Base-by-base conservation (phyloP, 495 filamentous ascomycete species). In the Neurospora sp. region DNA sequence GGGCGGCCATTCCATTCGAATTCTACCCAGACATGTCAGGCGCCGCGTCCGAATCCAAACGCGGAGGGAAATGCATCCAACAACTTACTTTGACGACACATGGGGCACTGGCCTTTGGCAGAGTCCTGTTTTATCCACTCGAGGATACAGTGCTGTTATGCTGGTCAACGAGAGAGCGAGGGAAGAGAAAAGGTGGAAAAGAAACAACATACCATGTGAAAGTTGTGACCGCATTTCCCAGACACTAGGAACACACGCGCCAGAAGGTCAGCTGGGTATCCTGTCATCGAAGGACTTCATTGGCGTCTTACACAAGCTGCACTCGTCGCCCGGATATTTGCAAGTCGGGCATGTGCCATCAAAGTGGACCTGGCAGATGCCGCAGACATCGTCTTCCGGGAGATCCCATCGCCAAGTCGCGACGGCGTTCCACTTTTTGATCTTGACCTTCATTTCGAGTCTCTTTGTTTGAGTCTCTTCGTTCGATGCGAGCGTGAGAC, bases 381-480 rank as follows among this genome's bases (percentile, higher is more conserved):
- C 96, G 77, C 96, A 99, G 74, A 98, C 93, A 77, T 99, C 96
- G 84, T 98, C 96, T 77, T 97, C 94, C 62, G 96, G 93, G 79
- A 97, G 93, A 80, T 98, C 94, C 96, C 96, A 99, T 74, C 92
- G 89, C 96, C 96, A 99, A 39, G 93, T 92, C 2, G 96, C 96
- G 69, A 98, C 93, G 4, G 93, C 93, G 82, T 94, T 92, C 94
- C 94, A 98, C 80, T 91, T 87, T 79, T 91, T 93, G 83, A 98
- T 94, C 16, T 87, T 93, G 82, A 98, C 94, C 82, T 97, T 98
- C 96, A 99, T 97, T 46, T 49, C 31, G 54, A 31, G 6, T 35
- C 83, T n/a, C 10, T 23, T 20, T 20, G 41, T 8, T 49, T 27
- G 70, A 31, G 18, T 41, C 18, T 41, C 38, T 42, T 54, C 27